Conservation (phyloP, 208 protist genomes). For the Trypanosoma melophagium region DNA sequence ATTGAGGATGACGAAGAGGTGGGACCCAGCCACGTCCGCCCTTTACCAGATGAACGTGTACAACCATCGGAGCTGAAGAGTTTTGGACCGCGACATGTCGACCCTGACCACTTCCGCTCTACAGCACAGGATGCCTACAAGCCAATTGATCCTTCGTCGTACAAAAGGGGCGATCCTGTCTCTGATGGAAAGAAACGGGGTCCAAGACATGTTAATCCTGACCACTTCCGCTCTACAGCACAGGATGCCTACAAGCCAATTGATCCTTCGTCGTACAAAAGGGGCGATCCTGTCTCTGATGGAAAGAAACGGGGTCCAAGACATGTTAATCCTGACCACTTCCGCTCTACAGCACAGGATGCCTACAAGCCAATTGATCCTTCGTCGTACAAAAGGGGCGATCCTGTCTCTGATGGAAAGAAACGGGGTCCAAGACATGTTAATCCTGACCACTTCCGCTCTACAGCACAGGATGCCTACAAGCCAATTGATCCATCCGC, state of each 20-base stretch:
- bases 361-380: constrained; percentile 29
- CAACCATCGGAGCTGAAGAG: no score
- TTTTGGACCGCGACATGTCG: constrained; percentile 11
- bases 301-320: constrained; percentile 11
- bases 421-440: constrained; percentile 10
- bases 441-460: constrained; percentile 15
- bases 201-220: constrained; percentile 11
- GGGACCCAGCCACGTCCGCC: no score
- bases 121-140: constrained; percentile 30
- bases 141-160: constrained; percentile 7
- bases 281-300: not conserved
- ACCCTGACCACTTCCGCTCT: constrained; percentile 21
- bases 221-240: constrained; percentile 25
- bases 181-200: not conserved
- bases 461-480: constrained; percentile 28
- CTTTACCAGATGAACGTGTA: no score
- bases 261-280: constrained; percentile 3
- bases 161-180: not conserved
- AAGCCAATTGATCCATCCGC: constrained; percentile 7
- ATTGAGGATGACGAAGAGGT: constrained; percentile 6
- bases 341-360: constrained; percentile 18
- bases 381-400: constrained; percentile 22
- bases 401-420: not conserved
- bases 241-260: constrained; percentile 29
- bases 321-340: constrained; percentile 21